Percentiles rank a stretch among this genome's conserved stretches.
phyloP scores from a whole-genome alignment of 805 yeast species.

The Kuraishia capsulata region DNA sequence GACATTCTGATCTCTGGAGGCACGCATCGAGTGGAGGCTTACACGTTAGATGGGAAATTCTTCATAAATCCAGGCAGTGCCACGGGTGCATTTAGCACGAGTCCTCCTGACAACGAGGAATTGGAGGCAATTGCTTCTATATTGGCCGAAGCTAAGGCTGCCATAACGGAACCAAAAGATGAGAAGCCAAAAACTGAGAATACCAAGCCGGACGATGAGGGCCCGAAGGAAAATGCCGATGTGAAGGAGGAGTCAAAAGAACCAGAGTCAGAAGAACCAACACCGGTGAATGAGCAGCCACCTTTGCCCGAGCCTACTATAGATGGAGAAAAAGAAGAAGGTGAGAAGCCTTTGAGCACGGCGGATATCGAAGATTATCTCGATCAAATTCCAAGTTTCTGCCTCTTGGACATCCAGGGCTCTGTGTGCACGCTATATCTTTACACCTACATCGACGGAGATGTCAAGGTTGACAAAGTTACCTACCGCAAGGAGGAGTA shows the following conservation, averaged over 20 bases:
- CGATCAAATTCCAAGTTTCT: conserved; percentile 72
- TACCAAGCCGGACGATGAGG: conserved; percentile 4
- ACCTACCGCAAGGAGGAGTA: conserved; percentile 44
- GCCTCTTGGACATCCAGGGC: conserved; percentile 80
- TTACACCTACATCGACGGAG: conserved; percentile 71
- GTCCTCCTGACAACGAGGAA: conserved; percentile 49
- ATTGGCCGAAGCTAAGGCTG: conserved; percentile 16
- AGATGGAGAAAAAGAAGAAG: conserved; percentile 8
- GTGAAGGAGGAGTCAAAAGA: conserved; percentile 4
- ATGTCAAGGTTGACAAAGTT: conserved; percentile 86
- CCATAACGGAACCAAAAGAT: conserved; percentile 5
- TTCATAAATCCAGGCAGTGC: conserved; percentile 97
- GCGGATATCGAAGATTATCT: conserved; percentile 17
- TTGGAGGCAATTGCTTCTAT: conserved; percentile 27
- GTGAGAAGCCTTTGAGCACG: conserved; percentile 9
- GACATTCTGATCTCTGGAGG: conserved; percentile 92
- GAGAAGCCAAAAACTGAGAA: conserved; percentile 5
- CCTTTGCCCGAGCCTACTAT: background rate
- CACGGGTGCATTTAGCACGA: conserved; percentile 78
- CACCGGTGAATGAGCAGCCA: conserved; percentile 1
- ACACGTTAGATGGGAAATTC: conserved; percentile 84
- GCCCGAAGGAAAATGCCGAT: conserved; percentile 4
- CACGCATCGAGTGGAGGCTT: conserved; percentile 87
- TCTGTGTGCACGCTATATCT: conserved; percentile 72
- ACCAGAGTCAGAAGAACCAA: background rate